Percentiles rank a stretch among this genome's conserved stretches.
Evolutionary conservation across 2,329 filamentous ascomycete species (phyloP).

Genomic region (Ambrosiella xylebori): DNA sequence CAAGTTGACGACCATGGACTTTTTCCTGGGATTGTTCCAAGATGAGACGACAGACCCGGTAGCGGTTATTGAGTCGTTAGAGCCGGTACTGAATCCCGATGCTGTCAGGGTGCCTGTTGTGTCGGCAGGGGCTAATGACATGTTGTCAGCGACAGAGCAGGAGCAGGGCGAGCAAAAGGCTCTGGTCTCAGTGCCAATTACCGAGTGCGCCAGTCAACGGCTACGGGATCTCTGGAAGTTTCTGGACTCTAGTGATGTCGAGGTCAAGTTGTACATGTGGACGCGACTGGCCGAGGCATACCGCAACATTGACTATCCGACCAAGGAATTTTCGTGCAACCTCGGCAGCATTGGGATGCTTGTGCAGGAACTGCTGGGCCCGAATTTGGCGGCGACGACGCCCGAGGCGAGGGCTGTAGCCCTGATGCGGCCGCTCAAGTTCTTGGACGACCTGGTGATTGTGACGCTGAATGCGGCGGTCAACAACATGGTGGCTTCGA

Average conservation of each 20-base stretch:
- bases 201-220: slow-evolving; percentile 36
- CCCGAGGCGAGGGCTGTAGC: slow-evolving; percentile 46
- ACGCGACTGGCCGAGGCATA: slow-evolving; percentile 82
- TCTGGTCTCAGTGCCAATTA: slow-evolving; percentile 23
- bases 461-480: slow-evolving; percentile 52
- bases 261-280: slow-evolving; percentile 77
- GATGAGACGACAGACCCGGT: slow-evolving; percentile 67
- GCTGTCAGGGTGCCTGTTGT: slow-evolving; percentile 26
- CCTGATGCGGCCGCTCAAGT: slow-evolving; percentile 60
- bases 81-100: slow-evolving; percentile 70
- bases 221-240: slow-evolving; percentile 73
- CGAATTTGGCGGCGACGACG: slow-evolving; percentile 44
- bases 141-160: no score
- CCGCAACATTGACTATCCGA: slow-evolving; percentile 61
- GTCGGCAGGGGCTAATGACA: no score
- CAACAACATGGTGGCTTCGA: slow-evolving; percentile 37
- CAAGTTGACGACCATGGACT: slow-evolving; percentile 87
- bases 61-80: slow-evolving; percentile 74
- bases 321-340: slow-evolving; percentile 77
- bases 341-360: slow-evolving; percentile 76
- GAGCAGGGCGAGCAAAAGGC: neutral
- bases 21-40: slow-evolving; percentile 80
- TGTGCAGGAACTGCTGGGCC: slow-evolving; percentile 40
- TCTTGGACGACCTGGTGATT: slow-evolving; percentile 58
- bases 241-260: slow-evolving; percentile 61